Percentiles rank a stretch among this genome's conserved stretches.
Conservation (phyloP, 129 eudicot genomes). For the Flaveria robusta region DNA sequence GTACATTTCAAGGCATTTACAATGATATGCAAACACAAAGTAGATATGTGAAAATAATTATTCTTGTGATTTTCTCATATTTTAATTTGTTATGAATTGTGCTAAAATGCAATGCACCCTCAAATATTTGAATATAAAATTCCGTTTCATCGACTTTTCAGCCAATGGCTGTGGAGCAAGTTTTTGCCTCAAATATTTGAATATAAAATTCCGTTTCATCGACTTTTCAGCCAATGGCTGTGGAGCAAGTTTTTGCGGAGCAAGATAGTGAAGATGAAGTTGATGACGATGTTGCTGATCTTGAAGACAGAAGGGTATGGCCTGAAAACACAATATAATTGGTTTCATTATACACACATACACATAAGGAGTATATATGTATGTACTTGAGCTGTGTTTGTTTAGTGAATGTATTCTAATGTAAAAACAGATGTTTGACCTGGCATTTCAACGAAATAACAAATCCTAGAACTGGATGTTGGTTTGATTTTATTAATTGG, state of each 20-base stretch:
- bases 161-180: too few species aligned
- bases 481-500: background rate
- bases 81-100: background rate
- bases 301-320: constrained; percentile 88
- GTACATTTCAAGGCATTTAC: background rate
- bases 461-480: background rate
- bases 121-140: too few species aligned
- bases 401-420: background rate
- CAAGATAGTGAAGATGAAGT: constrained; percentile 97
- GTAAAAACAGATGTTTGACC: background rate
- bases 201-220: constrained; percentile 2
- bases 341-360: background rate
- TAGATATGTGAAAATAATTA: background rate
- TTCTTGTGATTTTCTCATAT: background rate
- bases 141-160: too few species aligned
- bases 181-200: too few species aligned
- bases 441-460: constrained; percentile 1
- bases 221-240: constrained; percentile 67
- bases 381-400: background rate
- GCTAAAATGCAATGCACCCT: background rate
- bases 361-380: background rate
- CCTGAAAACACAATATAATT: constrained; percentile 10
- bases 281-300: constrained; percentile 94
- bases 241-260: constrained; percentile 88
- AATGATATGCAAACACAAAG: background rate